Conservation (phyloP, 2,329 filamentous ascomycete genomes). For the Trichoderma koningiopsis region DNA sequence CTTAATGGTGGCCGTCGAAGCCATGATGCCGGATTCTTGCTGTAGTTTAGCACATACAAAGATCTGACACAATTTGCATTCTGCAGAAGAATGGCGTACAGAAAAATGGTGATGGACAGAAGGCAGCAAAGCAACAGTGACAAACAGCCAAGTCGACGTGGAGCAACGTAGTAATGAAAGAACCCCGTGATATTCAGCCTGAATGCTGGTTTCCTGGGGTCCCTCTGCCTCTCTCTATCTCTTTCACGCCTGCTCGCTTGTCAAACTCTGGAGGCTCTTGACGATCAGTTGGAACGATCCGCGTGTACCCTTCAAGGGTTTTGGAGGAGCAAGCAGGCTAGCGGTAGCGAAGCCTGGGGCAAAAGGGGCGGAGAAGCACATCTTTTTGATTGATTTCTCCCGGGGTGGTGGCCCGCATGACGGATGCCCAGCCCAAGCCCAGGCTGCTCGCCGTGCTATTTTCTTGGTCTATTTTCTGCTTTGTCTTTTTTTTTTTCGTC, state of each 20-base stretch:
- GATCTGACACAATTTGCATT: constrained; percentile 2
- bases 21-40: constrained; percentile 22
- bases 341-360: constrained; percentile 21
- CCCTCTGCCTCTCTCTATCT: constrained; percentile 18
- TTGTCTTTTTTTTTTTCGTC: neutral
- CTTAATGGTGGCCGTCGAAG: constrained; percentile 22
- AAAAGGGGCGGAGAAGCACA: constrained; percentile 25
- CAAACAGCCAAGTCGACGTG: neutral
- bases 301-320: constrained; percentile 20
- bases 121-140: neutral
- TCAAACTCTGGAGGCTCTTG: constrained; percentile 4
- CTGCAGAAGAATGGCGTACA: constrained; percentile 1
- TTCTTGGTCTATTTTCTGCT: neutral
- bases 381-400: constrained; percentile 19
- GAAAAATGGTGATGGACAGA: neutral
- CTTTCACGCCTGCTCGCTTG: constrained; percentile 1
- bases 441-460: neutral
- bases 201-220: constrained; percentile 1
- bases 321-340: constrained; percentile 17
- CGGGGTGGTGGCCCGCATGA: constrained; percentile 21
- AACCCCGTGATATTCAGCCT: constrained; percentile 14
- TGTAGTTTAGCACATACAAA: constrained; percentile 2
- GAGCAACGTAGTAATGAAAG: neutral
- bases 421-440: constrained; percentile 10
- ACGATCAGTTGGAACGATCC: constrained; percentile 22